Evolutionary conservation across 768 basidiomycete genomes (phyloP).

Genomic region (Leccinum uliginosum): DNA sequence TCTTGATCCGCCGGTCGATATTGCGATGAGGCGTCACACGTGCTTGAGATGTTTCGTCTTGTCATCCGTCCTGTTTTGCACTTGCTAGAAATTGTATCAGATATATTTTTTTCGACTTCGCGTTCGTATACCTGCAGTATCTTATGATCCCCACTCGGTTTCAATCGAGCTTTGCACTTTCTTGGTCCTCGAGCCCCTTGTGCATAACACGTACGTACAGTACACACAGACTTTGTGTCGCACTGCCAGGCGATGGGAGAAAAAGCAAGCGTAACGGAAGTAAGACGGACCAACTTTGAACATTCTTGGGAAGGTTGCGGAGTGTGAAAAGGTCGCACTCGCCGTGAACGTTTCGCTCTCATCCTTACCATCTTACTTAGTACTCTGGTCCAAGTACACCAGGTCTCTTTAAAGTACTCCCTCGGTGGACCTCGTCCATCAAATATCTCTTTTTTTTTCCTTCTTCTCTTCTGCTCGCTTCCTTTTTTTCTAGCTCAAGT

Average conservation of each 20-base stretch:
- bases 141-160: constrained; percentile 24
- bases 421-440: constrained; percentile 29
- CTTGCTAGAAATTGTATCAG: constrained; percentile 26
- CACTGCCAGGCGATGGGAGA: neutral
- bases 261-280: neutral
- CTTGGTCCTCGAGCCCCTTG: constrained; percentile 6
- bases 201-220: constrained; percentile 7
- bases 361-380: constrained; percentile 37
- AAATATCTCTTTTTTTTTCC: constrained; percentile 27
- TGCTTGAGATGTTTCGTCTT: neutral
- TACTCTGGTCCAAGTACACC: constrained; percentile 34
- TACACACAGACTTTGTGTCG: neutral
- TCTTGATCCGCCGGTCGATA: constrained; percentile 13
- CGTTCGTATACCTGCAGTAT: constrained; percentile 24
- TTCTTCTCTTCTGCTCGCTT: neutral
- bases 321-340: constrained; percentile 30
- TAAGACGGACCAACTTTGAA: neutral
- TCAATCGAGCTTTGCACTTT: constrained; percentile 1
- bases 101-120: constrained; percentile 9
- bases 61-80: constrained; percentile 10
- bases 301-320: constrained; percentile 27
- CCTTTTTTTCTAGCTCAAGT: constrained; percentile 19
- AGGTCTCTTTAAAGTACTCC: constrained; percentile 31
- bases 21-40: neutral
- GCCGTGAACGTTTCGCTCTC: constrained; percentile 24